These are phyloP conservation scores for Coleophoma eucalyptorum DNA, from an alignment of 2,329 filamentous ascomycete genomes.

Conservation along the genomic window DNA sequence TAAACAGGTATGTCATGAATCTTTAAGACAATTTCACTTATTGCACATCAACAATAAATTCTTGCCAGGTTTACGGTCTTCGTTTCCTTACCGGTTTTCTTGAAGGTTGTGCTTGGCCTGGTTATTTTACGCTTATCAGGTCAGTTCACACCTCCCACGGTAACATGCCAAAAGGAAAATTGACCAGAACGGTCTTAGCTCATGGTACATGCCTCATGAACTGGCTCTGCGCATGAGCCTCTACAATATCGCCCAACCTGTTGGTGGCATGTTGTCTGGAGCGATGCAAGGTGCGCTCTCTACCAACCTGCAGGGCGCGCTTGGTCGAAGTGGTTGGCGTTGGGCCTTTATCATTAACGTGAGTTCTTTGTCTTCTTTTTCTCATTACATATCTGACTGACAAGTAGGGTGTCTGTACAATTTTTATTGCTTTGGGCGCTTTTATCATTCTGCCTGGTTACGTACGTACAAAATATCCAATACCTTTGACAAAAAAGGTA, in stretches of 20 bases:
- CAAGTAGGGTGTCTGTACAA: background rate
- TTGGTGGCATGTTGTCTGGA: constrained; percentile 34
- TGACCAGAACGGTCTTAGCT: constrained; percentile 27
- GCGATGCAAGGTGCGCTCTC: background rate
- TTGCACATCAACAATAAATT: constrained; percentile 15
- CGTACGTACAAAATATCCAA: background rate
- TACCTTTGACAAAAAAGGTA: too few species aligned
- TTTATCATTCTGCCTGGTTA: background rate
- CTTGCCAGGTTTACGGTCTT: constrained; percentile 12
- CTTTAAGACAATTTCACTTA: constrained; percentile 25
- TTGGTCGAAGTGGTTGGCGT: constrained; percentile 31
- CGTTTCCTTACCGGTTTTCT: constrained; percentile 38
- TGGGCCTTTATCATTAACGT: constrained; percentile 49
- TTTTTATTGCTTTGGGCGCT: background rate
- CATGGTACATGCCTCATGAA: constrained; percentile 53
- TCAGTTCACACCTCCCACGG: background rate
- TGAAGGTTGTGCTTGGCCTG: constrained; percentile 50
- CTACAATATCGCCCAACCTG: constrained; percentile 35
- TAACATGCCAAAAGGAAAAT: background rate
- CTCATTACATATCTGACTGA: background rate
- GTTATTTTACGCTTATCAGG: constrained; percentile 48
- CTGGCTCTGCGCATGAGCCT: constrained; percentile 55
- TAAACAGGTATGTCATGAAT: constrained; percentile 28
- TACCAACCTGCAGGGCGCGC: background rate
- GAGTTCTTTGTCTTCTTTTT: background rate